A percentile compares a stretch with the other conserved stretches of the same genome.
These are phyloP conservation scores for Cetradonia linearis DNA, from an alignment of 495 filamentous ascomycete genomes.

Conservation along the genomic window DNA sequence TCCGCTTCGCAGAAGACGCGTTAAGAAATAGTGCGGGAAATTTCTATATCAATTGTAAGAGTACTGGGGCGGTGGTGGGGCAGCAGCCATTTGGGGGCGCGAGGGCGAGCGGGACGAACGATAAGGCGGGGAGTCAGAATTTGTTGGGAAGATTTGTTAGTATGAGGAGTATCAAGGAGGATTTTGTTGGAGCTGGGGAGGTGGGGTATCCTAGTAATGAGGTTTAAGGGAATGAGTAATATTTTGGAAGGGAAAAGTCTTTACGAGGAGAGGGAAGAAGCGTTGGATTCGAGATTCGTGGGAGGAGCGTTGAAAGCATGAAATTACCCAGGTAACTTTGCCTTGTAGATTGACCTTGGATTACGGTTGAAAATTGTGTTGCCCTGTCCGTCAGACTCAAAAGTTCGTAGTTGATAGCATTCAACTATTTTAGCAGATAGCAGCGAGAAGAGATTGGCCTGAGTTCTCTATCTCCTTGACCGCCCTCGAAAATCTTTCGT, in stretches of 20 bases:
- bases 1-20: constrained; percentile 60
- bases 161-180: constrained; percentile 81
- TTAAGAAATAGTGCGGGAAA: constrained; percentile 73
- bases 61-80: constrained; percentile 81
- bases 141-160: constrained; percentile 72
- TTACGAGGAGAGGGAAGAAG: too few species aligned
- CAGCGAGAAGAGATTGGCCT: background rate
- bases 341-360: background rate
- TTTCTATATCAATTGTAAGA: constrained; percentile 91
- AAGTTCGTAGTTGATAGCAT: background rate
- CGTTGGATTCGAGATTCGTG: too few species aligned
- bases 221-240: too few species aligned
- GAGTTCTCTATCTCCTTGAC: background rate
- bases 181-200: constrained; percentile 57
- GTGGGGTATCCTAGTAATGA: constrained; percentile 77
- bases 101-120: constrained; percentile 78
- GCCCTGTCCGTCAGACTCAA: background rate
- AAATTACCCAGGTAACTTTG: background rate
- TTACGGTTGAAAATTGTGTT: background rate
- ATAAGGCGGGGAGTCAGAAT: constrained; percentile 77
- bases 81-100: constrained; percentile 89
- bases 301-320: too few species aligned
- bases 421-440: background rate
- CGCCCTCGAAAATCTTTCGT: background rate
- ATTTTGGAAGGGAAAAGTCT: too few species aligned